Conservation (phyloP, 306 rosid species). For the Glycine tomentella region DNA sequence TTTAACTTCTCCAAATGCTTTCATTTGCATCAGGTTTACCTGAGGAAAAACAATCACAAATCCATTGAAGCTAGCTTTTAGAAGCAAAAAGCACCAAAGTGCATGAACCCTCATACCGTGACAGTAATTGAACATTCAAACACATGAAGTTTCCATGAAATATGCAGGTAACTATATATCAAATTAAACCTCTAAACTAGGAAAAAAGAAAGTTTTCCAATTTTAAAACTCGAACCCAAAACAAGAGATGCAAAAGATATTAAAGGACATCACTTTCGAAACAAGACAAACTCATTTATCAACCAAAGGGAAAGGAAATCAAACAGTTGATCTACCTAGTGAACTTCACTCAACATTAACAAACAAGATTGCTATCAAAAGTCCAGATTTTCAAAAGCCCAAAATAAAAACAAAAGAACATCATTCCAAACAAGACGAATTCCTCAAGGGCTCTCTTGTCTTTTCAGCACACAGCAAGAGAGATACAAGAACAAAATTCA, state of each 20-base stretch:
- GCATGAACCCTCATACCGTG: not conserved
- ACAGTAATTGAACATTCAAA: not conserved
- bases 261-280: not conserved
- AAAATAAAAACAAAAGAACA: constrained; percentile 5
- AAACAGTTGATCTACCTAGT: constrained; percentile 28
- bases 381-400: constrained; percentile 9
- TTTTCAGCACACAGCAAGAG: not conserved
- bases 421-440: not conserved
- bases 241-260: not conserved
- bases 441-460: not conserved
- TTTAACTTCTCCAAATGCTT: constrained; percentile 55
- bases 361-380: not conserved
- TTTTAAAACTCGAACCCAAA: not conserved
- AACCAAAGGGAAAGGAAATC: not conserved
- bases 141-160: not conserved
- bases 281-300: constrained; percentile 10
- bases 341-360: not conserved
- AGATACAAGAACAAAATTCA: not conserved
- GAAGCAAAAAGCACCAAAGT: constrained; percentile 5
- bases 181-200: not conserved
- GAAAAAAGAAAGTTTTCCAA: not conserved
- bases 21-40: constrained; percentile 48
- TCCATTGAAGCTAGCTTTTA: not conserved
- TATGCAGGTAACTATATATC: not conserved
- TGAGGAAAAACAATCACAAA: constrained; percentile 24